Evolutionary conservation across 1,139 yeast species (phyloP).

Genomic region (Suhomyces kunorum): DNA sequence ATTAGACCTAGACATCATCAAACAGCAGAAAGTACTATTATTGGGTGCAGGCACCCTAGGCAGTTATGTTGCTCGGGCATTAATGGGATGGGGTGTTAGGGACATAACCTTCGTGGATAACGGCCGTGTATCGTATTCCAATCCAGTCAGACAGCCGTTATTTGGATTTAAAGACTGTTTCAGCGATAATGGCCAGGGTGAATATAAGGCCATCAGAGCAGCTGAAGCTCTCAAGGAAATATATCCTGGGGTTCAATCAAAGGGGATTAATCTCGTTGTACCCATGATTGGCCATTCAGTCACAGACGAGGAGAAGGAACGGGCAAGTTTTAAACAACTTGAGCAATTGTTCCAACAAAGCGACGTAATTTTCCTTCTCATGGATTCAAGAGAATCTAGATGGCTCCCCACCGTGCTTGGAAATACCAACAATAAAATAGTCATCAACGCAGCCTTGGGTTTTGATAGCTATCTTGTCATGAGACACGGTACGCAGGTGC

Average conservation of each 20-base stretch:
- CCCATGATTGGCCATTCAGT: slow-evolving; percentile 97
- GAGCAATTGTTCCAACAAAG: slow-evolving; percentile 58
- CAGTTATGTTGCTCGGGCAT: slow-evolving; percentile 80
- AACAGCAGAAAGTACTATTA: slow-evolving; percentile 62
- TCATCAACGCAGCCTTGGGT: slow-evolving; percentile 91
- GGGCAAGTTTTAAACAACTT: slow-evolving; percentile 53
- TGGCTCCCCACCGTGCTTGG: slow-evolving; percentile 94
- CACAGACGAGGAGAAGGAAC: slow-evolving; percentile 52
- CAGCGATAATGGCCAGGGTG: slow-evolving; percentile 59
- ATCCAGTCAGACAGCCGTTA: slow-evolving; percentile 93
- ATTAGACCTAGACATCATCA: slow-evolving; percentile 65
- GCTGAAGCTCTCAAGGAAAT: slow-evolving; percentile 69
- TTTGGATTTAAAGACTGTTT: slow-evolving; percentile 76
- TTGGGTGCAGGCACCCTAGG: slow-evolving; percentile 98
- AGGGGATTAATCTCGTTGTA: slow-evolving; percentile 67
- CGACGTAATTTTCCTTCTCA: slow-evolving; percentile 75
- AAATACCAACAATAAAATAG: slow-evolving; percentile 63
- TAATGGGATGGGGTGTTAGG: slow-evolving; percentile 93
- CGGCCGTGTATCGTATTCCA: slow-evolving; percentile 85
- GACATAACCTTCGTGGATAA: slow-evolving; percentile 85
- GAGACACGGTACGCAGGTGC: slow-evolving; percentile 70
- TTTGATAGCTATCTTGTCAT: slow-evolving; percentile 90
- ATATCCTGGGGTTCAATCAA: slow-evolving; percentile 72
- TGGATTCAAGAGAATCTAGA: slow-evolving; percentile 94
- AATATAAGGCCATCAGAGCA: slow-evolving; percentile 72